phyloP scores from a whole-genome alignment of 2,329 filamentous ascomycete species.

The Colletotrichum tropicale region DNA sequence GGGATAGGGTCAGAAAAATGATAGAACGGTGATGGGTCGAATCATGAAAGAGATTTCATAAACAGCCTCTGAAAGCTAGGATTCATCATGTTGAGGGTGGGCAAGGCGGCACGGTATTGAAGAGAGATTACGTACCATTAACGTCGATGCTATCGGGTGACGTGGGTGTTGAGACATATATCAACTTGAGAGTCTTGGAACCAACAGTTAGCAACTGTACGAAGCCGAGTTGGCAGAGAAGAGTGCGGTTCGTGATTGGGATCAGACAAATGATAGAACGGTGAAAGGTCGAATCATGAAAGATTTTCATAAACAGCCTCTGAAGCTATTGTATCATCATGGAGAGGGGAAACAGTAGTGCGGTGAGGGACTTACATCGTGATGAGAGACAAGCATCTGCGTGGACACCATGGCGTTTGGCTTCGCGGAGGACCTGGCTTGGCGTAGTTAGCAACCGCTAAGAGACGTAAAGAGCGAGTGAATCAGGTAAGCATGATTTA shows the following conservation, averaged over 20 bases:
- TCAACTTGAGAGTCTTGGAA: neutral
- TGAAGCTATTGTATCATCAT: conserved; percentile 45
- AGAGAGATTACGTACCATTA: neutral
- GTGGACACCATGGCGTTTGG: neutral
- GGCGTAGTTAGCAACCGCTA: neutral
- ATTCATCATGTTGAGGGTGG: conserved; percentile 39
- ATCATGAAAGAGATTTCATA: conserved; percentile 45
- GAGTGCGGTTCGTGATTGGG: neutral
- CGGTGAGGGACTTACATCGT: conserved; percentile 24
- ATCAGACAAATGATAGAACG: conserved; percentile 29
- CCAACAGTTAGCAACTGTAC: neutral
- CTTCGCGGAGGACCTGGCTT: neutral
- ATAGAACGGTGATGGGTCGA: conserved; percentile 39
- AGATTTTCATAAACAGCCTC: conserved; percentile 53
- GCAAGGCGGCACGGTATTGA: neutral
- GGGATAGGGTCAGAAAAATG: conserved; percentile 22
- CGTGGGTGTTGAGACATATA: neutral
- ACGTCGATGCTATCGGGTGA: neutral
- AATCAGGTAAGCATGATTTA: neutral
- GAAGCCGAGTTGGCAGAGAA: neutral
- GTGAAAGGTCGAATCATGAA: conserved; percentile 41
- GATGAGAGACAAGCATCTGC: neutral
- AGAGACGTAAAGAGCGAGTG: neutral
- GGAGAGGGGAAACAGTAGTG: neutral
- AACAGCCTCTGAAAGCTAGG: conserved; percentile 49